Conservation (phyloP, 495 filamentous ascomycete genomes). For the Tuber indicum region DNA sequence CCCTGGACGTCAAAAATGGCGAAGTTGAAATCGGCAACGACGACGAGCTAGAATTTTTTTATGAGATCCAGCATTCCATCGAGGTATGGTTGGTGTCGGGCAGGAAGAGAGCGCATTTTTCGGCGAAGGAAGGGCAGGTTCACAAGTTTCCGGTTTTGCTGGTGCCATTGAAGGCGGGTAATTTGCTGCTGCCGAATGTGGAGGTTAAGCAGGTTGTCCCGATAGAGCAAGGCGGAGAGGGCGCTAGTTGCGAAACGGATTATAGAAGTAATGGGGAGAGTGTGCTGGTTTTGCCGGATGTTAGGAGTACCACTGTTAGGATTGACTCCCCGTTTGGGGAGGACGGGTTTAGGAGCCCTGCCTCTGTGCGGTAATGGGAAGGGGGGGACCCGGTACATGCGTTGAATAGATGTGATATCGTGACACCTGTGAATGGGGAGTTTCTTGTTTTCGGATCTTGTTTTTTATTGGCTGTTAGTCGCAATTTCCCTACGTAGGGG, state of each 20-base stretch:
- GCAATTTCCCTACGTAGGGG: background rate
- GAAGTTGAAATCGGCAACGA: conserved; percentile 25
- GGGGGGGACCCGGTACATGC: background rate
- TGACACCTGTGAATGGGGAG: background rate
- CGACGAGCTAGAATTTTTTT: conserved; percentile 65
- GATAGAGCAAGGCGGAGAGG: conserved; percentile 31
- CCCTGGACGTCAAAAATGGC: conserved; percentile 27
- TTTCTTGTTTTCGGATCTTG: background rate
- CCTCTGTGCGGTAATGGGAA: background rate
- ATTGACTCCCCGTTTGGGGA: conserved; percentile 33
- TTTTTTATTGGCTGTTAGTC: background rate
- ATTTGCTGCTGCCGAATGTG: conserved; percentile 65
- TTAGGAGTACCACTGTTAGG: conserved; percentile 50
- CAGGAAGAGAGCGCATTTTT: conserved; percentile 68
- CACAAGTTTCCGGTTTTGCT: conserved; percentile 58
- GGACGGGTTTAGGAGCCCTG: conserved; percentile 29
- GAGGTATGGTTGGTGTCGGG: conserved; percentile 85
- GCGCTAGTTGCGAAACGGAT: conserved; percentile 62
- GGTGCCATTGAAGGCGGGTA: conserved; percentile 70
- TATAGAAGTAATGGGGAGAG: conserved; percentile 69
- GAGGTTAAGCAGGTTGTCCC: conserved; percentile 55
- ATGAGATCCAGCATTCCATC: conserved; percentile 67
- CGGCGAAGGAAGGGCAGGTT: conserved; percentile 50
- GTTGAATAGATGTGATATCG: background rate
- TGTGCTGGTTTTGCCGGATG: conserved; percentile 67